Evolutionary conservation across 805 yeast genomes (phyloP).

Genomic region (Ogataea polymorpha): DNA sequence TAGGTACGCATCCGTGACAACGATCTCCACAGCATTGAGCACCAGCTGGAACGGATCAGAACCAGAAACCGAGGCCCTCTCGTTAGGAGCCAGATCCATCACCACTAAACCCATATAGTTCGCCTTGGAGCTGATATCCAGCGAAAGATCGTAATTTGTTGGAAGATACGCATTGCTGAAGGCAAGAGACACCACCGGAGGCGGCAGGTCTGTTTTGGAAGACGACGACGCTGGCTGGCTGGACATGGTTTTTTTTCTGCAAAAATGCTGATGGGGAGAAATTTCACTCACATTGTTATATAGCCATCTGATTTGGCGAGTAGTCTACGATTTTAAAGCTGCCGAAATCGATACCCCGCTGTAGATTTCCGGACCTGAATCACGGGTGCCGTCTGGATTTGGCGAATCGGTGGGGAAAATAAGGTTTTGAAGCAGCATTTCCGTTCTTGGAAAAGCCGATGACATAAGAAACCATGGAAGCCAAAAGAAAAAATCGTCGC

Average conservation of each 20-base stretch:
- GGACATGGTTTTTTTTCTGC: background rate
- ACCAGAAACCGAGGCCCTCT: conserved; percentile 8
- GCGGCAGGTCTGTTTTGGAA: conserved; percentile 9
- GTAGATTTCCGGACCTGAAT: background rate
- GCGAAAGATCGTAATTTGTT: conserved; percentile 33
- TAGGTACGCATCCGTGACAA: conserved; percentile 36
- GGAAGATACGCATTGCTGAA: conserved; percentile 38
- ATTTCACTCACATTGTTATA: background rate
- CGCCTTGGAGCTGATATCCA: conserved; percentile 39
- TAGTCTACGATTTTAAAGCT: conserved; percentile 1
- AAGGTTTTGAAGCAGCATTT: background rate
- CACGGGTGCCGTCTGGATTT: background rate
- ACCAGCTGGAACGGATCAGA: conserved; percentile 24
- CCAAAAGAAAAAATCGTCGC: background rate
- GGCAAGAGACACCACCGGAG: conserved; percentile 25
- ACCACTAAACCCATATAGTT: conserved; percentile 41
- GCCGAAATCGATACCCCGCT: background rate
- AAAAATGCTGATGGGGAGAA: background rate
- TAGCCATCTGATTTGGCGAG: background rate
- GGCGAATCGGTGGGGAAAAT: conserved; percentile 7
- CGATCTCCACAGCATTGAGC: conserved; percentile 41
- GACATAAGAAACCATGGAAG: conserved; percentile 1
- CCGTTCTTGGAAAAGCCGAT: background rate
- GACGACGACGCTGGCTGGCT: background rate
- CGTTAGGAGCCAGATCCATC: conserved; percentile 33